Percentiles rank a stretch among this genome's conserved stretches.
Evolutionary conservation across 148 eudicot genomes (phyloP).

Genomic region (Cornus florida): DNA sequence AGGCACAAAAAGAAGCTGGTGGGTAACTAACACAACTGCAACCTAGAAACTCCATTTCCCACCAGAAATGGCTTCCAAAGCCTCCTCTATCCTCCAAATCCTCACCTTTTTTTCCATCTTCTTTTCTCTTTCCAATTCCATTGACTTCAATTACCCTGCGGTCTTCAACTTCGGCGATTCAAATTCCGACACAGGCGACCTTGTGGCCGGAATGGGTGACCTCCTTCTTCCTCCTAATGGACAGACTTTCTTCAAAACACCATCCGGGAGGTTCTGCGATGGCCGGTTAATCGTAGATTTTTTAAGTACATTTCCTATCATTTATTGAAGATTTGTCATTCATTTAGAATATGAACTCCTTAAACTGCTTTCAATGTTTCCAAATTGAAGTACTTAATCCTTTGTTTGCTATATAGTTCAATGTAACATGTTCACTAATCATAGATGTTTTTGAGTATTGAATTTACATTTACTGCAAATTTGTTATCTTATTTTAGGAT

Average conservation of each 20-base stretch:
- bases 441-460: slow-evolving; percentile 51
- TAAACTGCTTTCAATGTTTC: background rate
- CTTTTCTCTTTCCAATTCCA: slow-evolving; percentile 32
- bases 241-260: slow-evolving; percentile 72
- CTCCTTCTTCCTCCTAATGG: slow-evolving; percentile 69
- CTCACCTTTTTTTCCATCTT: slow-evolving; percentile 32
- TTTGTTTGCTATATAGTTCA: background rate
- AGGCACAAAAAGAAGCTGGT: slow-evolving; percentile 15
- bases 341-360: slow-evolving; percentile 1
- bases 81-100: slow-evolving; percentile 18
- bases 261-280: slow-evolving; percentile 87
- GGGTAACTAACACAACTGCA: slow-evolving; percentile 9
- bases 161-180: slow-evolving; percentile 95
- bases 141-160: slow-evolving; percentile 78
- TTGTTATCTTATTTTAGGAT: background rate
- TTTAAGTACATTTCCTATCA: slow-evolving; percentile 42
- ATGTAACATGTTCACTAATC: slow-evolving; percentile 30
- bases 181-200: slow-evolving; percentile 88
- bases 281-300: slow-evolving; percentile 89
- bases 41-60: background rate
- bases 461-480: background rate
- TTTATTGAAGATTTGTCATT: background rate
- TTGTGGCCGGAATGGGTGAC: slow-evolving; percentile 60
- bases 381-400: background rate
- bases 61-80: slow-evolving; percentile 42